These are phyloP conservation scores for Fusarium sp. DNA, from an alignment of 2,329 filamentous ascomycete genomes.

Conservation along the genomic window DNA sequence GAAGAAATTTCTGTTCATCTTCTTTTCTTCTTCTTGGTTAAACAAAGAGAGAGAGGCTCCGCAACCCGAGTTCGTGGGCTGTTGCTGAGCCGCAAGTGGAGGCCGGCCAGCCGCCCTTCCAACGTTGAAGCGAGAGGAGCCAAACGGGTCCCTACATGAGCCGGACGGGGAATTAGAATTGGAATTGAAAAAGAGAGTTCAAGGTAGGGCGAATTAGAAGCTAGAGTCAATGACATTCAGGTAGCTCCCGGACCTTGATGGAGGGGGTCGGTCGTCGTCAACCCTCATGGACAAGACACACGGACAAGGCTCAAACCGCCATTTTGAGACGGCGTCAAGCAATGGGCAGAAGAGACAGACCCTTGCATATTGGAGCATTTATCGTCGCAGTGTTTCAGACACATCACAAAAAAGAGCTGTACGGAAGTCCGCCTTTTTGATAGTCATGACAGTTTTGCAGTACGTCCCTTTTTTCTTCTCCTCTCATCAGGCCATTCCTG, in stretches of 20 bases:
- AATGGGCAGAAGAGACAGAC: not conserved
- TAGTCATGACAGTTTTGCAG: slow-evolving; percentile 13
- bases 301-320: slow-evolving; percentile 1
- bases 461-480: not conserved
- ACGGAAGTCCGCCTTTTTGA: slow-evolving; percentile 17
- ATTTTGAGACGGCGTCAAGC: not conserved
- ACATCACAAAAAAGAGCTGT: slow-evolving; percentile 3
- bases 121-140: slow-evolving; percentile 13
- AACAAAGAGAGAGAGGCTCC: slow-evolving; percentile 11
- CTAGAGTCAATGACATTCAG: not conserved
- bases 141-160: slow-evolving; percentile 17
- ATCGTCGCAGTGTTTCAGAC: slow-evolving; percentile 1
- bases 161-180: not conserved
- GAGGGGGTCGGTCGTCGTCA: not conserved
- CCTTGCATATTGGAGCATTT: not conserved
- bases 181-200: not conserved
- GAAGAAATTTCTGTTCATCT: slow-evolving; percentile 5
- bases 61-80: slow-evolving; percentile 23
- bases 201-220: not conserved
- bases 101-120: slow-evolving; percentile 7
- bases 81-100: slow-evolving; percentile 39
- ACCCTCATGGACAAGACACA: slow-evolving; percentile 6
- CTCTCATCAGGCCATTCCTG: slow-evolving; percentile 27
- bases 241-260: slow-evolving; percentile 1
- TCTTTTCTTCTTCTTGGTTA: slow-evolving; percentile 1